Base-by-base conservation (phyloP, 805 yeast genomes). In the Nakazawaea ishiwadae region DNA sequence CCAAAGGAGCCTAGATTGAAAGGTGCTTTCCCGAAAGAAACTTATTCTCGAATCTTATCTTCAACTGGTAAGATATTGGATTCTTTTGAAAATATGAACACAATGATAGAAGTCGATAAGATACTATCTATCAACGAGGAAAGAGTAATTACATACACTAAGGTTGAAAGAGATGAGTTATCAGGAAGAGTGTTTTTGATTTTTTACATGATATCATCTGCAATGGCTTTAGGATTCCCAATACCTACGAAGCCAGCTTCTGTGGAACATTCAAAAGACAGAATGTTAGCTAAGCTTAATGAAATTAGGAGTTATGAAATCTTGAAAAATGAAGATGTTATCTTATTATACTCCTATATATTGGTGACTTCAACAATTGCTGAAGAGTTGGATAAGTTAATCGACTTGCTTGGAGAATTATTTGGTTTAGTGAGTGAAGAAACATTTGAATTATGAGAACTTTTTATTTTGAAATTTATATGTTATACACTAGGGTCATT, bases 171-270 rank as follows among this genome's bases (percentile, higher is more conserved):
- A 45, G 68, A 63, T 10, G 95, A 87, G 53, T 63, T 87, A 15
- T 84, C 83, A 52, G 80, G 81, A 47, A 60, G 91, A 15, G 74
- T 86, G 2, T 86, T 86, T 48, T 62, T 86, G 45, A 77, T 83
- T 5, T 86, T 86, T 55, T 87, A 87, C 62, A 80, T 81, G 82
- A 62, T 82, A 12, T 79, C 95, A 2, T 79, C 91, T 9, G 84
- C 95, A 0, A 67, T 86, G 64, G 73, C 77, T 32, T 63, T 86
- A 8, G 88, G 89, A 3, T 77, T 84, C 43, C 95, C 95, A 2
- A 55, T 86, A 18, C 95, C 95, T 0, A 75, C 73, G 18, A 80
- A 79, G 49, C 81, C 90, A 1, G 91, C 93, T 0, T 79, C 86
- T 0, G 81, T 88, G 0, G 84, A 76, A 32, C 84, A 81, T 54